Conservation (phyloP, 129 eudicot genomes). For the Lactuca sativa region DNA sequence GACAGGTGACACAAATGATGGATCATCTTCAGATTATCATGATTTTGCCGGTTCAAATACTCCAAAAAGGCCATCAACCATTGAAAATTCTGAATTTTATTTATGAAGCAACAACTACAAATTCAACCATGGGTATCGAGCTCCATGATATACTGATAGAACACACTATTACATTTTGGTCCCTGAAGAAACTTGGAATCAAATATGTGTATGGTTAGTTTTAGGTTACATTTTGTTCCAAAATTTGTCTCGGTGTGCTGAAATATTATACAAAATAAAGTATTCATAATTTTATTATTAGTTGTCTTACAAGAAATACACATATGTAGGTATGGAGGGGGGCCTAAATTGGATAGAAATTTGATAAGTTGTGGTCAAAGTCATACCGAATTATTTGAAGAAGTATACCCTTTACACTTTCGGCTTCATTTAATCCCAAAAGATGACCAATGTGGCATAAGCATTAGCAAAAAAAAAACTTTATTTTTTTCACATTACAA, state of each 20-base stretch:
- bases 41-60: slow-evolving; percentile 37
- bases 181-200: slow-evolving; percentile 86
- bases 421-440: slow-evolving; percentile 78
- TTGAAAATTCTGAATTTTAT: slow-evolving; percentile 78
- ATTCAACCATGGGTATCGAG: slow-evolving; percentile 53
- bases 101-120: slow-evolving; percentile 45
- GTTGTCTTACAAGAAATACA: slow-evolving; percentile 19
- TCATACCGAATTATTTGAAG: slow-evolving; percentile 83
- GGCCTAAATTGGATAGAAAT: slow-evolving; percentile 83
- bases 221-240: not conserved
- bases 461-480: slow-evolving; percentile 64
- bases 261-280: too few species aligned
- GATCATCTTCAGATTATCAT: slow-evolving; percentile 50
- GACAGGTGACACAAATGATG: slow-evolving; percentile 45
- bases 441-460: slow-evolving; percentile 60
- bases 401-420: slow-evolving; percentile 89
- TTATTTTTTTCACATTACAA: not conserved
- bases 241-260: not conserved
- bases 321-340: slow-evolving; percentile 89
- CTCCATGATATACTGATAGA: slow-evolving; percentile 92
- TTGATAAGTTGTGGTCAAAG: slow-evolving; percentile 80
- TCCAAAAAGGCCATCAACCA: slow-evolving; percentile 63
- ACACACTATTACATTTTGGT: slow-evolving; percentile 87
- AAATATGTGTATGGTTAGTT: slow-evolving; percentile 74
- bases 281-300: not conserved